Evolutionary conservation across 352 stramenopile species (phyloP).

Genomic region (Pythium myriotylum): DNA sequence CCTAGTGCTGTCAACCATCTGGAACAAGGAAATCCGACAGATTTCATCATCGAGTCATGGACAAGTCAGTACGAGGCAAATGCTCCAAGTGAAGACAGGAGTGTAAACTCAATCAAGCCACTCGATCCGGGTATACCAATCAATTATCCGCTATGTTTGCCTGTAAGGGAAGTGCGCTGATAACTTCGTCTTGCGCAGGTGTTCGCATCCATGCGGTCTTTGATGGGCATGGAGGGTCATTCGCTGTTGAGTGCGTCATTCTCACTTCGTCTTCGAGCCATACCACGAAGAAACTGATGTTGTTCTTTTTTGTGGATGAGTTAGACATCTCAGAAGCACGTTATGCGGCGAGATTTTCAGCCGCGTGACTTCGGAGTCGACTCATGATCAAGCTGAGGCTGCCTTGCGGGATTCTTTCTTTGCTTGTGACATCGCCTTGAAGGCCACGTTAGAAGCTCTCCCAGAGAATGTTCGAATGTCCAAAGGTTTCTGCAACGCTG

Average conservation of each 20-base stretch:
- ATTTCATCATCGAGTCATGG: slow-evolving; percentile 26
- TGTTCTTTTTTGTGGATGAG: not conserved
- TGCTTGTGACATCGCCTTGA: slow-evolving; percentile 60
- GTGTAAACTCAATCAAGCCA: slow-evolving; percentile 49
- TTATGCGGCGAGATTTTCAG: slow-evolving; percentile 25
- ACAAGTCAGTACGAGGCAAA: slow-evolving; percentile 75
- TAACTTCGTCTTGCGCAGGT: slow-evolving; percentile 15
- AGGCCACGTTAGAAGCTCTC: slow-evolving; percentile 52
- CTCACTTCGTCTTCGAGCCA: not conserved
- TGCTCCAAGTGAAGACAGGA: slow-evolving; percentile 66
- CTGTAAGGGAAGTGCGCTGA: not conserved
- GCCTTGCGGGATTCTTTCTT: slow-evolving; percentile 46
- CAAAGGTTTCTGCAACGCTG: slow-evolving; percentile 74
- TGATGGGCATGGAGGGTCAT: slow-evolving; percentile 65
- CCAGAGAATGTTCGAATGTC: slow-evolving; percentile 44
- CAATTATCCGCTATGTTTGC: not conserved
- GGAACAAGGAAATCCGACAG: not conserved
- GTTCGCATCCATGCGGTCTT: slow-evolving; percentile 62
- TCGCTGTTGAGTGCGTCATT: slow-evolving; percentile 57
- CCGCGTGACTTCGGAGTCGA: slow-evolving; percentile 17
- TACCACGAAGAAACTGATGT: too few species aligned
- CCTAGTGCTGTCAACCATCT: not conserved
- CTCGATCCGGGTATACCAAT: slow-evolving; percentile 35
- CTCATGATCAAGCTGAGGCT: slow-evolving; percentile 7
- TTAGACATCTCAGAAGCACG: slow-evolving; percentile 17